Conservation (phyloP, 1,139 yeast genomes). For the Pneumocystis murina region DNA sequence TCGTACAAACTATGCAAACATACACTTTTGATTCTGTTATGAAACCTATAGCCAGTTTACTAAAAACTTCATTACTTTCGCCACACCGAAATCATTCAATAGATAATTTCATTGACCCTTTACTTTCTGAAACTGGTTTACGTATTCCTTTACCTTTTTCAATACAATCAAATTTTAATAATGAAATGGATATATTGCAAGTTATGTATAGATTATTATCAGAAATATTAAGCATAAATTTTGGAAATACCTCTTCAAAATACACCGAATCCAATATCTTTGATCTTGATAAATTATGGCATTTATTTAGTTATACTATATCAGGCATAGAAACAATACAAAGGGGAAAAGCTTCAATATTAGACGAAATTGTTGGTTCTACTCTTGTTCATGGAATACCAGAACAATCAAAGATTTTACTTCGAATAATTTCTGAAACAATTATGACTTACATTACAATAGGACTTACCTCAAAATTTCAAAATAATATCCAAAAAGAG, state of each 20-base stretch:
- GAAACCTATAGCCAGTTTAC: not conserved
- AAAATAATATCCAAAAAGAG: not conserved
- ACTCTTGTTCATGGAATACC: conserved; percentile 45
- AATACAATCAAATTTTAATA: not conserved
- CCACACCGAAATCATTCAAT: not conserved
- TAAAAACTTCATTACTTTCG: not conserved
- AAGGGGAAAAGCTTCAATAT: conserved; percentile 37
- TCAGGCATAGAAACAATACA: conserved; percentile 51
- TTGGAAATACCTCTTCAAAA: not conserved
- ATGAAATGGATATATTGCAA: not conserved
- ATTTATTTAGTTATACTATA: conserved; percentile 40
- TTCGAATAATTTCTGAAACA: conserved; percentile 34
- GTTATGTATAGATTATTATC: not conserved
- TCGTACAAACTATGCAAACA: not conserved
- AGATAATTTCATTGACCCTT: not conserved
- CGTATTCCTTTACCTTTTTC: not conserved
- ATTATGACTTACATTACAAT: conserved; percentile 5
- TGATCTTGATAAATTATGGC: not conserved
- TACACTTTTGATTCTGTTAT: not conserved
- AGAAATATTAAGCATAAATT: not conserved
- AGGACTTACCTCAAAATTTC: conserved; percentile 1
- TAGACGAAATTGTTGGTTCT: conserved; percentile 20
- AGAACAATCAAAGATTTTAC: conserved; percentile 40
- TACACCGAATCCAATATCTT: not conserved
- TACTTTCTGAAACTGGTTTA: not conserved